Evolutionary conservation across 1,284 basidiomycete genomes (phyloP), one percentile per base, ranked within the genome.

Genomic region (Ustilago bromivora): DNA sequence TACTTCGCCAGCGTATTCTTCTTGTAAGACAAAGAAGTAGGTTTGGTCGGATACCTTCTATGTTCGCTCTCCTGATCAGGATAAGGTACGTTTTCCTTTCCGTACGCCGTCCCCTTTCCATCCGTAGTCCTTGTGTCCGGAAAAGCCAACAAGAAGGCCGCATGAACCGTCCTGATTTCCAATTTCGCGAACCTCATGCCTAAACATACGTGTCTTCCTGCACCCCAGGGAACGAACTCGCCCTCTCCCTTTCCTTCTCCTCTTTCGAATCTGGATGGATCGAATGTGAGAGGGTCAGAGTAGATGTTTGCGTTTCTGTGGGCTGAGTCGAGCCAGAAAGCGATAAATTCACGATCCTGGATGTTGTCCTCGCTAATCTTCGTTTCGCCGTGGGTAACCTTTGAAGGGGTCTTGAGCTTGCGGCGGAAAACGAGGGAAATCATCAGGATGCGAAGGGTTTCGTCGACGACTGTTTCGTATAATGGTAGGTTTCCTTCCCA

Each of bases 171-270:
- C 8, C 57, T 65, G 40, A 81, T 74, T 38, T 81, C 79, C 32
- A 78, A 47, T 53, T 80, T 78, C 19, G 78, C 76, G 36, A 80
- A 80, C 1, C 71, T 52, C 72, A 80, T 78, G 4, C 78, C 78
- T 1, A 75, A 43, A 28, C 79, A 81, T 12, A 78, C 54, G 34
- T 81, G 79, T 34, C 71, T 52, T 4, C 79, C 79, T 35, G 66
- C 46, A 32, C 79, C 79, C 79, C 79, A 81, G 36, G 71, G 72
- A 0, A 81, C 60, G 23, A 81, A 81, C 23, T 81, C 76, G 13
- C 66, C 59, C 10, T 73, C 71, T 8, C 66, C 63, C 17, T 61
- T 66, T 6, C 79, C 79, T 47, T 81, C 76, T 3, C 73, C 72
- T 13, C 72, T 43, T 0, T 41, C 55, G 49, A 72, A 81, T 28